Evolutionary conservation across 1,284 basidiomycete species (phyloP), one percentile per base, ranked within the genome.

Genomic region (Clitocybe nebularis): DNA sequence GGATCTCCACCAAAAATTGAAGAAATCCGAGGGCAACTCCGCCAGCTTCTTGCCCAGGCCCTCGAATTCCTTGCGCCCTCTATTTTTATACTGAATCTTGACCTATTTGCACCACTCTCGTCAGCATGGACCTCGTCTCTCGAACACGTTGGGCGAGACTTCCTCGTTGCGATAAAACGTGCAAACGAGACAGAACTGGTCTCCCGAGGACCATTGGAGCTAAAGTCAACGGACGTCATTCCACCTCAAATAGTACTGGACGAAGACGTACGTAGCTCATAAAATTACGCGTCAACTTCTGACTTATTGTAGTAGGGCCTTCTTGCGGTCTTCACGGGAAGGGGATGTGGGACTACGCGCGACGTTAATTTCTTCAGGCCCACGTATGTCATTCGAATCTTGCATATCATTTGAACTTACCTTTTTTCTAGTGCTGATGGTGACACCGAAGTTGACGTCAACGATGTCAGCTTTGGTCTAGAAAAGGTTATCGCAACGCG

Each of bases 321-420:
- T 9, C 34, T 58, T 1, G 58, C 56, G 2, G 56, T 60, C 10
- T 58, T 60, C 36, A 60, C 55, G 2, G 58, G 58, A 6, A 48
- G 56, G 35, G 58, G 54, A 0, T 60, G 58, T 46, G 57, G 58
- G 0, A 38, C 48, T 1, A 49, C 46, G 2, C 50, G 51, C 11
- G 58, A 59, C 39, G 55, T 58, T 4, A 58, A 57, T 25, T 60
- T 60, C 33, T 58, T 56, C 41, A 41, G 53, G 21, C 58, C 58
- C 5, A 50, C 50, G 58, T 60, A 20, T 6, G 34, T 36, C 9
- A 35, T 13, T 21, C n/a, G 11, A 8, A 17, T 10, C 3, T 2
- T 37, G 32, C 4, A 8, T 3, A 11, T 41, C 5, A n/a, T 17
- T 43, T 9, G 38, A 8, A 29, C 16, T 41, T 32, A 14, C 24